phyloP scores from a whole-genome alignment of 2,329 filamentous ascomycete species.

The Hypoxylon sp. region DNA sequence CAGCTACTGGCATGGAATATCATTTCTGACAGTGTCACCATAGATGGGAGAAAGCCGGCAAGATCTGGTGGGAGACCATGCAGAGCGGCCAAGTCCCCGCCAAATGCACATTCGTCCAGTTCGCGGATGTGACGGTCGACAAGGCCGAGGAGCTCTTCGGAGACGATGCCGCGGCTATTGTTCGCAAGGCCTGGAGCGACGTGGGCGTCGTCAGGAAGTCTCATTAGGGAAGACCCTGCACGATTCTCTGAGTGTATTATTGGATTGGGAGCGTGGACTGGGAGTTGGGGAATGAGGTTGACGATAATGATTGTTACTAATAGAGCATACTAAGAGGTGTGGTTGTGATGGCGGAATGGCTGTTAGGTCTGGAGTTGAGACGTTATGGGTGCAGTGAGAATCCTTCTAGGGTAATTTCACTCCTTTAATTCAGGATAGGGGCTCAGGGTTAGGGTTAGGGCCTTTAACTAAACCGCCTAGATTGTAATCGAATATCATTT shows the following conservation, averaged over 20 bases:
- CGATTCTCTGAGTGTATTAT: too few relatives aligned
- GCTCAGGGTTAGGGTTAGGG: background rate
- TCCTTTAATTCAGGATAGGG: background rate
- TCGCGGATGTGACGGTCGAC: slow-evolving; percentile 59
- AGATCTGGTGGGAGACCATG: slow-evolving; percentile 62
- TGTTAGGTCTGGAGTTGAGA: background rate
- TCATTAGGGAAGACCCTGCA: slow-evolving; percentile 20
- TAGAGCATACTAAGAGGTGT: background rate
- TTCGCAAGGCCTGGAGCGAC: slow-evolving; percentile 57
- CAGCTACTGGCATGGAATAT: background rate
- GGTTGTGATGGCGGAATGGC: background rate
- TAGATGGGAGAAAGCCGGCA: slow-evolving; percentile 62
- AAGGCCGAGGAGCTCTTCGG: slow-evolving; percentile 55
- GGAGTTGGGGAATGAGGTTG: background rate
- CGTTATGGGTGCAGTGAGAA: background rate
- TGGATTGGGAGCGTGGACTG: too few relatives aligned
- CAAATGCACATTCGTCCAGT: slow-evolving; percentile 56
- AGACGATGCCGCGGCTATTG: slow-evolving; percentile 52
- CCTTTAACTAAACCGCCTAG: too few relatives aligned
- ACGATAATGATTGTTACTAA: background rate
- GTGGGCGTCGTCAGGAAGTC: slow-evolving; percentile 55
- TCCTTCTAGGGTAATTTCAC: background rate
- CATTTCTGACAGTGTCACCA: slow-evolving; percentile 24
- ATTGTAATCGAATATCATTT: background rate
- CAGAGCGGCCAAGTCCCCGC: slow-evolving; percentile 52